Evolutionary conservation across 2,329 filamentous ascomycete species (phyloP), one percentile per base, ranked within the genome.

Genomic region (Colletotrichum sidae): DNA sequence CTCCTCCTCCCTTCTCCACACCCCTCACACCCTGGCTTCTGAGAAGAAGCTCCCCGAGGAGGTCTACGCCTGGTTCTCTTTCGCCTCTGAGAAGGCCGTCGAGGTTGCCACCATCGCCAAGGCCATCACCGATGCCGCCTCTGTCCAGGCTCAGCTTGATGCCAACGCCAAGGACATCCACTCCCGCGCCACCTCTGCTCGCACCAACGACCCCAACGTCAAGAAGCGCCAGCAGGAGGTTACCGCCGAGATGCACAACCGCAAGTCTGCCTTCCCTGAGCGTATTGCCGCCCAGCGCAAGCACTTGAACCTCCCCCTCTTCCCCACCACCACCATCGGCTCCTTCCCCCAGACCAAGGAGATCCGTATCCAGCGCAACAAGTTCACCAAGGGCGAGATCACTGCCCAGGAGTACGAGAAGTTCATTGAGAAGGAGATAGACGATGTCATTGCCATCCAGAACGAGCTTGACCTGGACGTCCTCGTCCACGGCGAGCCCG

Each of bases 291-390:
- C 93, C 80, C 96, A 99, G 86, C 91, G 95, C 86, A 90, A 91
- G 83, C 90, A 93, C 83, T 92, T 99, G 77, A 94, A 92, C 78
- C 92, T 99, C 68, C 96, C 96, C 73, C 86, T 95, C 71, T 99
- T 99, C 92, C 96, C 96, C 70, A 99, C 96, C 78, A 99, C 96
- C 80, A 99, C 96, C 79, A 99, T 99, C 72, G 96, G 96, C 73
- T 98, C 95, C 63, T 99, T 99, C 92, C 96, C 96, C 73, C 96
- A 99, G 88, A 99, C 96, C 81, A 94, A 95, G 88, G 93, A 98
- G 82, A 99, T 99, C 84, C 94, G 96, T 84, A 84, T 96, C 75
- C 90, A 94, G 84, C 92, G 96, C 77, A 97, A 96, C 89, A 97
- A 96, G 88, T 93, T 97, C 86, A 97, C 94, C 87, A 99, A 99